phyloP scores from a whole-genome alignment of 2,329 filamentous ascomycete species.

The Penicillium nordicum region DNA sequence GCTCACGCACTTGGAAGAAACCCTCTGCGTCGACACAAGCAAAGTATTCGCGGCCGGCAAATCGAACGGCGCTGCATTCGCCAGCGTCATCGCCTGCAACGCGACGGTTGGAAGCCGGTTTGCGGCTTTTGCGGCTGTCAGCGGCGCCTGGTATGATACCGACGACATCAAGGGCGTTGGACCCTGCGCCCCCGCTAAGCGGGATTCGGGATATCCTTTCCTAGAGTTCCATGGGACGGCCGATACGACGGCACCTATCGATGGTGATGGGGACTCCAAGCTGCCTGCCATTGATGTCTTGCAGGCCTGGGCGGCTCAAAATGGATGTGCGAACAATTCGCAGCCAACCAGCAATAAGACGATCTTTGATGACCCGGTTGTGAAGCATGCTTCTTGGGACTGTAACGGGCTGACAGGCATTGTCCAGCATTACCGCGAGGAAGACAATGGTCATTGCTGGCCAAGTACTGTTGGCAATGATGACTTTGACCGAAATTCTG shows the following conservation, averaged over 20 bases:
- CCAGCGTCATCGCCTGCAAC: constrained; percentile 48
- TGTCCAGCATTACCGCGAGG: constrained; percentile 22
- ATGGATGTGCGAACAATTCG: constrained; percentile 15
- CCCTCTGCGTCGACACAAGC: constrained; percentile 46
- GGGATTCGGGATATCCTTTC: constrained; percentile 28
- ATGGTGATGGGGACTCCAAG: constrained; percentile 13
- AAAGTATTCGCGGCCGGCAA: constrained; percentile 51
- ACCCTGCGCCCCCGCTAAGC: constrained; percentile 24
- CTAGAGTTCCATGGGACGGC: constrained; percentile 24
- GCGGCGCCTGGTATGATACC: constrained; percentile 46
- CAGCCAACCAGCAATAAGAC: constrained; percentile 18
- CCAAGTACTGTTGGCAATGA: constrained; percentile 17
- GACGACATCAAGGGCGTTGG: constrained; percentile 19
- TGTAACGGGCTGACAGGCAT: constrained; percentile 16
- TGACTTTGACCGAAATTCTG: constrained; percentile 7
- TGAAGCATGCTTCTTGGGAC: constrained; percentile 20
- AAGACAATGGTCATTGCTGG: constrained; percentile 21
- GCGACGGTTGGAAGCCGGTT: constrained; percentile 41
- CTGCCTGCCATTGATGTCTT: constrained; percentile 18
- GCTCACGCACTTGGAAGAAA: constrained; percentile 36
- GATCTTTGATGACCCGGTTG: constrained; percentile 11
- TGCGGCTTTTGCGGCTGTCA: constrained; percentile 51
- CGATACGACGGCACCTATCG: constrained; percentile 20
- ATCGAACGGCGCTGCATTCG: constrained; percentile 55
- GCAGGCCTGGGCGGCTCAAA: constrained; percentile 16